Evolutionary conservation across 805 yeast genomes (phyloP), one percentile per base, ranked within the genome.

Genomic region (Candida ortonii): DNA sequence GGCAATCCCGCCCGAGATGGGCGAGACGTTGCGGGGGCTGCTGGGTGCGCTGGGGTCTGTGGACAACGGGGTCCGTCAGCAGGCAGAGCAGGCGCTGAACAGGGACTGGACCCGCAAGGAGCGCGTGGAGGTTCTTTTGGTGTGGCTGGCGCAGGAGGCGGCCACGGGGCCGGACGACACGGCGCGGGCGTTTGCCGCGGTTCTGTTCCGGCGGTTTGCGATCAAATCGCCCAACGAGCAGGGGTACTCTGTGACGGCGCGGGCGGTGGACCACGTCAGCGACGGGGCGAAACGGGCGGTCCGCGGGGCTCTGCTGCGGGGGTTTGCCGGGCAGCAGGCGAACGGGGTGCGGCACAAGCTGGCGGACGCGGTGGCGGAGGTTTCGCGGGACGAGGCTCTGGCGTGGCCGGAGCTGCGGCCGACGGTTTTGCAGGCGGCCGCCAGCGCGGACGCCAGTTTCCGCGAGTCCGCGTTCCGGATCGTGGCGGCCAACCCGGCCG

Each of bases 391-490:
- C 39, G 80, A 75, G 10, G 50, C 65, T 3, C 68, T 65, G 13
- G 68, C 67, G 15, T 90, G 98, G 98, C 76, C 80, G 11, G 89
- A 85, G 25, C 71, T 84, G 30, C 62, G 88, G 23, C 87, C 84
- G 33, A 78, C 87, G 1, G 66, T 90, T 24, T 74, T 86, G 43
- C 76, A 74, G 48, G 87, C 93, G 8, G 44, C 58, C 7, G 20
- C 51, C n/a, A 58, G 47, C 43, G 38, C 36, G 21, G 83, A 82
- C 51, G 68, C 81, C 11, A 74, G 80, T 37, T 78, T 84, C 44
- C 78, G 96, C 53, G 97, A 90, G 58, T 82, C 95, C 2, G 84
- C 95, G 11, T 93, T 84, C 65, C 78, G 98, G 62, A 85, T 93
- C 33, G 76, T 93, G 38, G 71, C 96, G 5, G 68, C 94, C 2